phyloP scores from a whole-genome alignment of 148 eudicot species.

The Linanthus parryae region DNA sequence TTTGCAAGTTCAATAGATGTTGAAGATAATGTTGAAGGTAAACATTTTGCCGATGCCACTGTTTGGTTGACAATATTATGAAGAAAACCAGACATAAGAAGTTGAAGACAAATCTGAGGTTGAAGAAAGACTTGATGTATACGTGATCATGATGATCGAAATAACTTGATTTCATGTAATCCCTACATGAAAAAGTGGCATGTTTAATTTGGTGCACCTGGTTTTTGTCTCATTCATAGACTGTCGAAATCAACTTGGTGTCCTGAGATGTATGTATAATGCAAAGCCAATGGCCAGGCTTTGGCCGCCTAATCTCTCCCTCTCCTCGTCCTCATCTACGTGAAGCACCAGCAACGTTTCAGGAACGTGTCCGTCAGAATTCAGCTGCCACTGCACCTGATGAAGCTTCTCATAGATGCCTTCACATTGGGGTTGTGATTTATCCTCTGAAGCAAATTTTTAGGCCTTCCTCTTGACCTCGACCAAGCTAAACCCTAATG shows the following conservation, averaged over 20 bases:
- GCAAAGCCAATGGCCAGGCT: slow-evolving; percentile 50
- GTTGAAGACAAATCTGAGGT: too few species aligned
- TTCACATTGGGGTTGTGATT: slow-evolving; percentile 20
- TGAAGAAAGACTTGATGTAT: too few species aligned
- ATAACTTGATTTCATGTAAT: too few species aligned
- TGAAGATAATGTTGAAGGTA: too few species aligned
- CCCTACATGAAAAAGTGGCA: slow-evolving; percentile 53
- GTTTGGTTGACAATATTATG: too few species aligned
- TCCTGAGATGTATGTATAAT: slow-evolving; percentile 32
- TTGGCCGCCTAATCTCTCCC: slow-evolving; percentile 33
- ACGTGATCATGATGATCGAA: too few species aligned
- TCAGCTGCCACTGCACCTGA: slow-evolving; percentile 54
- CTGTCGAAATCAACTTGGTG: slow-evolving; percentile 32
- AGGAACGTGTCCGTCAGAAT: slow-evolving; percentile 43
- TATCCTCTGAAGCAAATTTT: slow-evolving; percentile 44
- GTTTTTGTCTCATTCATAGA: slow-evolving; percentile 38
- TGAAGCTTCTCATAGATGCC: slow-evolving; percentile 43
- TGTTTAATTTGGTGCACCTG: slow-evolving; percentile 47
- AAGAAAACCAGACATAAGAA: too few species aligned
- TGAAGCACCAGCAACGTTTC: slow-evolving; percentile 33
- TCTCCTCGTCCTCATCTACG: slow-evolving; percentile 34
- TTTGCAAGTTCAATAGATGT: too few species aligned
- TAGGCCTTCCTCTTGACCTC: slow-evolving; percentile 32
- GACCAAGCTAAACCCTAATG: slow-evolving; percentile 30
- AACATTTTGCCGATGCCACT: too few species aligned